Evolutionary conservation across 768 basidiomycete species (phyloP), one percentile per base, ranked within the genome.

Genomic region (Boletus rex-veris): DNA sequence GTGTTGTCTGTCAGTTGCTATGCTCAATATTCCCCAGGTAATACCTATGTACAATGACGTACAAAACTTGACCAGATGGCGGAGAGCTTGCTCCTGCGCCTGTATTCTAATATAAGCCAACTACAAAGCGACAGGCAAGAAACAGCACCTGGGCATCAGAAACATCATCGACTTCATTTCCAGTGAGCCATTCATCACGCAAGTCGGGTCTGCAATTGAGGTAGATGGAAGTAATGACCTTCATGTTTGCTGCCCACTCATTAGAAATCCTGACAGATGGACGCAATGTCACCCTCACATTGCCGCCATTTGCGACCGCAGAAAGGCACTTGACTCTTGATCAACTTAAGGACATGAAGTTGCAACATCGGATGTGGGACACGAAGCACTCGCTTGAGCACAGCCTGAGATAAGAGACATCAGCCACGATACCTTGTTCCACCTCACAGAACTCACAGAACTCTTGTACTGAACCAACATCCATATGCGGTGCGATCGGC

Each of bases 301-400:
- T 97, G 94, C 47, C 96, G 80, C 97, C 97, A 99, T 73, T 96
- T 98, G 39, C 96, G 80, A 18, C 96, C 97, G 65, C 93, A 96
- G 70, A 93, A 98, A 3, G 97, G 97, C 6, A 98, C 94, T 79
- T 98, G 97, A 59, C 92, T 95, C 77, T 99, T 99, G 77, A 98
- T 95, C 54, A 98, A 76, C 73, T 99, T 99, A 59, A 99, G 78
- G 9, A 97, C 84, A 71, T 97, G 92, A 24, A 98, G 79, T 68
- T 98, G 96, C 55, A 98, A 72, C 81, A 96, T 80, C 4, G 94
- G 92, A 64, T 99, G 97, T 62, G 90, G 85, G 11, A 99, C 94
- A 72, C 90, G 84, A 52, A 98, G 76, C 56, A 98, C 90, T 28
- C 97, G 84, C 72, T 99, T 99, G 58, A 99, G 75, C 45, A 98